A percentile compares a stretch with the other conserved stretches of the same genome.
Evolutionary conservation across 2,329 filamentous ascomycete genomes (phyloP).

Genomic region (Hypoxylon sp.): DNA sequence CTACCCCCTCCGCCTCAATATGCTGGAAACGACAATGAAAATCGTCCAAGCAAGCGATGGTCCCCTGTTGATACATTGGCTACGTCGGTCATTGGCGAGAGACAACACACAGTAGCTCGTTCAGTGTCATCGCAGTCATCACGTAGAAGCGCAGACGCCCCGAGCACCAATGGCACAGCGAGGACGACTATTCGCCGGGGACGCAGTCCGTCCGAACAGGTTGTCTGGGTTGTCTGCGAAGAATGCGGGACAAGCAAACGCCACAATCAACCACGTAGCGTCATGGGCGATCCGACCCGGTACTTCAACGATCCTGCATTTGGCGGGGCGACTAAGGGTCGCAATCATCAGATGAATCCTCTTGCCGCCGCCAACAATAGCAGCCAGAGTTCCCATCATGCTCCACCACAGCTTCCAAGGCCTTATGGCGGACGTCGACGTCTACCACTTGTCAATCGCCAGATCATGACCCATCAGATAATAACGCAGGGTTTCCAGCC

Average conservation of each 20-base stretch:
- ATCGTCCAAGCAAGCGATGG: constrained; percentile 54
- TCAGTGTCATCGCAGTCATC: constrained; percentile 52
- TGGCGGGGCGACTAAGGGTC: constrained; percentile 32
- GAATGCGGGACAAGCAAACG: constrained; percentile 54
- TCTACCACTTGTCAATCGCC: constrained; percentile 51
- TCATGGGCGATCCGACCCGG: constrained; percentile 51
- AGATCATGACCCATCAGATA: constrained; percentile 54
- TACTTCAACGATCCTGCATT: constrained; percentile 53
- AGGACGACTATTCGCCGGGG: constrained; percentile 47
- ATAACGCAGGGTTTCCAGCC: constrained; percentile 52
- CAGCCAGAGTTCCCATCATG: constrained; percentile 33
- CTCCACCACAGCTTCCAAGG: constrained; percentile 37
- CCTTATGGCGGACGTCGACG: constrained; percentile 49
- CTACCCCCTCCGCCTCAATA: constrained; percentile 19
- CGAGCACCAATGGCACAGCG: constrained; percentile 44
- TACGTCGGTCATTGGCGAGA: constrained; percentile 32
- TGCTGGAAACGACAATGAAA: constrained; percentile 36
- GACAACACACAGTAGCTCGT: constrained; percentile 45
- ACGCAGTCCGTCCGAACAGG: constrained; percentile 47
- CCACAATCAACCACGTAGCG: constrained; percentile 45
- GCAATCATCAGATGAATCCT: constrained; percentile 14
- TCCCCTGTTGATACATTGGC: constrained; percentile 50
- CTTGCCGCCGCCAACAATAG: constrained; percentile 14
- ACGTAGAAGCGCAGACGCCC: constrained; percentile 46
- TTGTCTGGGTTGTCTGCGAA: constrained; percentile 55